Evolutionary conservation across 257 asterid species (phyloP).

Genomic region (Solanum clarkiae): DNA sequence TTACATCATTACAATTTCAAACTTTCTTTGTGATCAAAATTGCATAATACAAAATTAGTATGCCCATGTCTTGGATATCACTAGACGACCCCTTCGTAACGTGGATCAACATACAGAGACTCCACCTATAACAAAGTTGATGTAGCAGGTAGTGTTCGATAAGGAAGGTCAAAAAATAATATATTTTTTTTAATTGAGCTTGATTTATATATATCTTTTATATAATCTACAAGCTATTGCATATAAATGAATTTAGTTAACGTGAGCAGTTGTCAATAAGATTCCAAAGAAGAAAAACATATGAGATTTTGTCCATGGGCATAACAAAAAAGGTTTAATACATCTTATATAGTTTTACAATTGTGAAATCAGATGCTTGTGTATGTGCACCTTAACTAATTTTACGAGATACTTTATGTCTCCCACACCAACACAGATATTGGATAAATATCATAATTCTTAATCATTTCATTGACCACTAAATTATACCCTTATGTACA

Average conservation of each 20-base stretch:
- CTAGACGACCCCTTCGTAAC: background rate
- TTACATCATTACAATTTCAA: background rate
- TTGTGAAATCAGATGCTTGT: fast-evolving
- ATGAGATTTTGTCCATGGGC: background rate
- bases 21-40: background rate
- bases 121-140: too few species aligned
- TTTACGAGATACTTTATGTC: background rate
- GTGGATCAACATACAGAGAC: background rate
- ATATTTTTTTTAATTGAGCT: too few species aligned
- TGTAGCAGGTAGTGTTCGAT: too few species aligned
- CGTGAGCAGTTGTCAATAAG: too few species aligned
- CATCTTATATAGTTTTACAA: background rate
- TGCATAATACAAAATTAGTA: background rate
- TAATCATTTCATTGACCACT: background rate
- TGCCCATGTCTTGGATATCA: background rate
- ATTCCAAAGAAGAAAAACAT: too few species aligned
- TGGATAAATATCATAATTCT: background rate
- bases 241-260: too few species aligned
- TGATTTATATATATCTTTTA: too few species aligned
- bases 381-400: background rate
- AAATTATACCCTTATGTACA: background rate
- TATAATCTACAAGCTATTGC: too few species aligned
- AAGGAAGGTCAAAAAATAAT: too few species aligned
- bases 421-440: background rate
- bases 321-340: background rate